These are phyloP conservation scores for Ophiostoma angusticollis DNA, from an alignment of 2,329 filamentous ascomycete species.

Conservation along the genomic window DNA sequence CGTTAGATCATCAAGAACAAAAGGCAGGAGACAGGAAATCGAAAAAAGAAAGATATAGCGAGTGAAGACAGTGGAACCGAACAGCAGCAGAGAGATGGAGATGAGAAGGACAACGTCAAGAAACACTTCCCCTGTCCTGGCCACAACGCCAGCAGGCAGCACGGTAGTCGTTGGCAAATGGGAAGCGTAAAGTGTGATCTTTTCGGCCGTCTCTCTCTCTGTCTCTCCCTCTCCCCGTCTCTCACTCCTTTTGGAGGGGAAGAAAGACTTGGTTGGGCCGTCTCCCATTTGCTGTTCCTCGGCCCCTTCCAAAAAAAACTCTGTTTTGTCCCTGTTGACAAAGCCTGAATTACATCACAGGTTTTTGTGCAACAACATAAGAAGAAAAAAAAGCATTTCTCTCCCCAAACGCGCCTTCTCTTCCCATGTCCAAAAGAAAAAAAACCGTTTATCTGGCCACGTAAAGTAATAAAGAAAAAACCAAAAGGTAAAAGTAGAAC, in stretches of 20 bases:
- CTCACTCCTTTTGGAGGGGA: too few species aligned
- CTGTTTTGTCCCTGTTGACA: background rate
- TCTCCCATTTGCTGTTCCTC: conserved; percentile 1
- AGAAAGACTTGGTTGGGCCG: too few species aligned
- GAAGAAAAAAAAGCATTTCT: background rate
- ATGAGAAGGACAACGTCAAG: background rate
- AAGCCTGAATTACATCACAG: conserved; percentile 10
- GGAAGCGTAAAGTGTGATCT: too few species aligned
- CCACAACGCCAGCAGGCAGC: too few species aligned
- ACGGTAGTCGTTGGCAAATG: too few species aligned
- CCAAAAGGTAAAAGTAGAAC: background rate
- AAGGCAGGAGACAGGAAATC: conserved; percentile 1
- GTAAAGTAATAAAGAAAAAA: conserved; percentile 1
- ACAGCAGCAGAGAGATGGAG: background rate
- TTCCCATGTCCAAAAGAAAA: conserved; percentile 3
- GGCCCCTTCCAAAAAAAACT: background rate
- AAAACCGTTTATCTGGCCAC: conserved; percentile 8
- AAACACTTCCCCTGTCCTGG: too few species aligned
- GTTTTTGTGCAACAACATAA: background rate
- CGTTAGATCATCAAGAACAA: conserved; percentile 10
- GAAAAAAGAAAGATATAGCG: background rate
- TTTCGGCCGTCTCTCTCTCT: conserved; percentile 5
- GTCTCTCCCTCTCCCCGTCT: too few species aligned
- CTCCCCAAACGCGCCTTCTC: conserved; percentile 1
- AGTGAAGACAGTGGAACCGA: background rate